A percentile compares a stretch with the other conserved stretches of the same genome.
Evolutionary conservation across 495 filamentous ascomycete genomes (phyloP).

Genomic region (Pyrenopolyporus hunteri): DNA sequence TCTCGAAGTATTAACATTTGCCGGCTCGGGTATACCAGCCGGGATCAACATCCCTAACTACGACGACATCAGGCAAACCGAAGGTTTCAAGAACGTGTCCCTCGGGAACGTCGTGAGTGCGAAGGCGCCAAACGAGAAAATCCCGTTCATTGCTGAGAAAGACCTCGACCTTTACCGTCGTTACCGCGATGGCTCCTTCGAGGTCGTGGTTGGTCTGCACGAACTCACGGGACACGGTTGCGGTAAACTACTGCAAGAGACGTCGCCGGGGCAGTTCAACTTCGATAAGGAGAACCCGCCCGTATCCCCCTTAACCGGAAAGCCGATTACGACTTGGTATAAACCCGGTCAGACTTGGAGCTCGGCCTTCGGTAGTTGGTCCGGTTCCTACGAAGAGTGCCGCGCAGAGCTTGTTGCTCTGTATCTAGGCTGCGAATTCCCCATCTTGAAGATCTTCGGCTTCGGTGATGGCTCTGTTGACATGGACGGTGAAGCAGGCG

Average conservation of each 20-base stretch:
- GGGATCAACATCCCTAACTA: slow-evolving; percentile 86
- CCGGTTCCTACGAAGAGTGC: slow-evolving; percentile 81
- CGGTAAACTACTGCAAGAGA: slow-evolving; percentile 93
- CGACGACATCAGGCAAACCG: slow-evolving; percentile 88
- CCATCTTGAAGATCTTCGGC: slow-evolving; percentile 88
- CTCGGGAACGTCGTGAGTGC: slow-evolving; percentile 89
- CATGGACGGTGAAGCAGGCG: slow-evolving; percentile 76
- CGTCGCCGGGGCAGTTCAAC: slow-evolving; percentile 78
- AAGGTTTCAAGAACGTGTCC: slow-evolving; percentile 98
- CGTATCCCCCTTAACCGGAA: slow-evolving; percentile 74
- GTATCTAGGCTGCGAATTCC: slow-evolving; percentile 87
- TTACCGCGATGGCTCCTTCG: slow-evolving; percentile 84
- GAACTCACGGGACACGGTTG: slow-evolving; percentile 96
- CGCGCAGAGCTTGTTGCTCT: slow-evolving; percentile 88
- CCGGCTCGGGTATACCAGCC: slow-evolving; percentile 82
- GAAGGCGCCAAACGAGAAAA: slow-evolving; percentile 85
- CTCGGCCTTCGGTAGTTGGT: slow-evolving; percentile 84
- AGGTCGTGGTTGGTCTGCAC: slow-evolving; percentile 94
- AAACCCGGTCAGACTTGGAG: slow-evolving; percentile 95
- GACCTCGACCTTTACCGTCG: slow-evolving; percentile 80
- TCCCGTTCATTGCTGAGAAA: slow-evolving; percentile 79
- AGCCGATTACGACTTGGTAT: slow-evolving; percentile 84
- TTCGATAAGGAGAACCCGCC: slow-evolving; percentile 83
- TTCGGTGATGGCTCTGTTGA: slow-evolving; percentile 76
- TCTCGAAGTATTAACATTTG: slow-evolving; percentile 69